Base-by-base conservation (phyloP, 73 alveolate genomes). In the Paramecium bursaria region DNA sequence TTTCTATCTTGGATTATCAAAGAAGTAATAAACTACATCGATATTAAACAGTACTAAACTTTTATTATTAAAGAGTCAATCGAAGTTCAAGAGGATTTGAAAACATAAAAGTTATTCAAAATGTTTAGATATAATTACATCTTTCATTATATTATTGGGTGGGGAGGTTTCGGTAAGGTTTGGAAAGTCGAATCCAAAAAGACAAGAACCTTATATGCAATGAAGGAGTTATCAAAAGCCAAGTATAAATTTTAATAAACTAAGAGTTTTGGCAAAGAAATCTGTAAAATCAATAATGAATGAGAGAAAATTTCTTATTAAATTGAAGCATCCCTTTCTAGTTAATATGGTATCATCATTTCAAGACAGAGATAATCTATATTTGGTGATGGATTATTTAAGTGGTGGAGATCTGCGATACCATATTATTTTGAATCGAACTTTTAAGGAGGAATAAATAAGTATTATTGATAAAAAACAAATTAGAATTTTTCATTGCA, bases 161-260 rank as follows among this genome's bases (percentile, higher is more conserved):
- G 30, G 2, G 89, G 89, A 0, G 89, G 89, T 10, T 79, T 79
- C 42, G 89, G 89, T 4, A 79, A 55, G 31, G 97, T 93, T 9
- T 93, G 98, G 98, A 93, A 88, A 57, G 98, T 91, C 3, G 96
- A 93, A 53, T 76, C 86, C 14, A 91, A 93, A 86, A 91, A 89
- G 48, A 75, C 92, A 5, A 89, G 93, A 48, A 47, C 73, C 48
- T 48, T 88, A 1, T 91, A 53, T 51, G 98, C 98, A 2, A 91
- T 93, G 96, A 93, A 93, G 74, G 96, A 87, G 55, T 85, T 93
- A 87, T 82, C 91, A 22, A 91, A 91, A 54, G 13, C 80, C 1
- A 79, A 79, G 89, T 79, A 79, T 53, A 9, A 11, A 31, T 35
- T 42, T 1, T 14, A 57, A 11, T 4, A 26, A 39, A 42, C 15